These are phyloP conservation scores for Dictyostelium citrinum DNA, from an alignment of 78 protist species.

Conservation along the genomic window DNA sequence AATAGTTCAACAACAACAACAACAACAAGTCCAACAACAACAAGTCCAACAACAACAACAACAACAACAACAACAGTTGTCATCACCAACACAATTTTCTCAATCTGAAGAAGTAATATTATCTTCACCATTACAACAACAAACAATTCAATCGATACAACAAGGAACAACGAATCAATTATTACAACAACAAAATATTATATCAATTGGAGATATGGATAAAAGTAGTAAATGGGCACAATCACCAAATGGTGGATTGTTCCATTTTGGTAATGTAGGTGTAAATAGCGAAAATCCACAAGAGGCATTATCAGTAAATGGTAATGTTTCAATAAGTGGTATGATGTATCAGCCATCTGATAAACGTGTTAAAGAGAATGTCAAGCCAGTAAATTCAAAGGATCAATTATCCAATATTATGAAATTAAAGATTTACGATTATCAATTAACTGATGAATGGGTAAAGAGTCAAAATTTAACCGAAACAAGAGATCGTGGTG, in stretches of 20 bases:
- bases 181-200: not conserved
- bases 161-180: not conserved
- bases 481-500: slow-evolving; percentile 36
- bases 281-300: slow-evolving; percentile 76
- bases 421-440: slow-evolving; percentile 51
- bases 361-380: slow-evolving; percentile 57
- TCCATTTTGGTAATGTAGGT: slow-evolving; percentile 75
- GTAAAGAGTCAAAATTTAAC: not conserved
- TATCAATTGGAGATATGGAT: not conserved
- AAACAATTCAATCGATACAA: not conserved
- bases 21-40: slow-evolving; percentile 18
- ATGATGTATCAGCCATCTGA: slow-evolving; percentile 61
- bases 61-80: not conserved
- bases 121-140: not conserved
- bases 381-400: slow-evolving; percentile 23
- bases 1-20: not conserved
- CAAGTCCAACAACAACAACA: slow-evolving; percentile 14
- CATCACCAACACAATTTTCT: slow-evolving; percentile 5
- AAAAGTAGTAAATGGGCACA: not conserved
- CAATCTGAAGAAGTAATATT: not conserved
- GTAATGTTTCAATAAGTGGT: slow-evolving; percentile 76
- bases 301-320: slow-evolving; percentile 78
- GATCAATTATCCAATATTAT: slow-evolving; percentile 38
- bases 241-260: slow-evolving; percentile 14
- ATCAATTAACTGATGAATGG: slow-evolving; percentile 54